Evolutionary conservation across 441 rosid species (phyloP), one percentile per base, ranked within the genome.

Genomic region (Biscutella laevigata): DNA sequence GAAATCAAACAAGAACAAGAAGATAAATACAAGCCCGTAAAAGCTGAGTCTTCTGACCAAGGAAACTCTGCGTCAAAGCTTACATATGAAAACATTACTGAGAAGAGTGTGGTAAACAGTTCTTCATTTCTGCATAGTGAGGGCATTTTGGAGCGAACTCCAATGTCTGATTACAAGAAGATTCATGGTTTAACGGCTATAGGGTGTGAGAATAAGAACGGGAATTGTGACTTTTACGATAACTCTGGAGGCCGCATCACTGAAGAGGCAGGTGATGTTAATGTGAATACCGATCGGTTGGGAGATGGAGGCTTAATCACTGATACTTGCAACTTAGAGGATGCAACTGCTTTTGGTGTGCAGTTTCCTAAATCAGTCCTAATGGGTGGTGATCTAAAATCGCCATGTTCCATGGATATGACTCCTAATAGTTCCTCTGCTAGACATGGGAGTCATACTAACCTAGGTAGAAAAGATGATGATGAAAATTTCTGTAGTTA

Each of bases 391-490:
- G 73, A 69, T 71, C 53, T 51, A 54, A 78, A 62, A 57, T 46
- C 69, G 44, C 70, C 74, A 15, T 60, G 70, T 14, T 35, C 44
- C 51, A 34, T 66, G 74, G 66, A 64, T 35, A 44, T 48, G 66
- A 28, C 49, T 67, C 69, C 62, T 55, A 68, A 49, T 64, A 78
- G 72, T 67, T 71, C 80, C 52, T 64, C 65, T 75, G 62, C 82
- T 48, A 73, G 73, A 69, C 79, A 53, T 44, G 81, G 82, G 81
- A 82, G 62, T 49, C 71, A 56, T 62, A 26, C 41, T 71, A 61
- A 61, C 58, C 9, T 67, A 83, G 87, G 70, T 74, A 55, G 51
- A 71, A 82, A 79, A 83, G 83, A 83, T 78, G 73, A 70, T 71
- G 83, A 80, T 19, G 80, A 75, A 74, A 78, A 66, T 4, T 66